Percentiles rank a stretch among this genome's conserved stretches.
Conservation (phyloP, 345 rosid species). For the Camelina sativa region DNA sequence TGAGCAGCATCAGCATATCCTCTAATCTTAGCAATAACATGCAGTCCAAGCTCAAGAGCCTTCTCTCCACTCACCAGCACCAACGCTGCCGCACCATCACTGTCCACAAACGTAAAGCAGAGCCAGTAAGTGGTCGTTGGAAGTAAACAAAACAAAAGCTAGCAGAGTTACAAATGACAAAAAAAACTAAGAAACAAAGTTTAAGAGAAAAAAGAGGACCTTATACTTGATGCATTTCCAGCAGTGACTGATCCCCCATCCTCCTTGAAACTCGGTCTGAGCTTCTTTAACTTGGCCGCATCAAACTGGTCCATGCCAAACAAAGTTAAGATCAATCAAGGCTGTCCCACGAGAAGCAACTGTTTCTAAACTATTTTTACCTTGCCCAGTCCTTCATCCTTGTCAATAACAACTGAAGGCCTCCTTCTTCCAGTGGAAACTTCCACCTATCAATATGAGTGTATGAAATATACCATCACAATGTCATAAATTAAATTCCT, state of each 20-base stretch:
- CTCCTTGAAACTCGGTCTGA: slow-evolving; percentile 85
- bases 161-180: slow-evolving; percentile 11
- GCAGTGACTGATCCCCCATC: slow-evolving; percentile 93
- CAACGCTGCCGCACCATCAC: slow-evolving; percentile 98
- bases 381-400: slow-evolving; percentile 89
- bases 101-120: slow-evolving; percentile 44
- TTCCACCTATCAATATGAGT: slow-evolving; percentile 65
- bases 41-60: slow-evolving; percentile 75
- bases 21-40: slow-evolving; percentile 76
- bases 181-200: not conserved
- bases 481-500: slow-evolving; percentile 14
- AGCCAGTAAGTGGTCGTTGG: slow-evolving; percentile 1
- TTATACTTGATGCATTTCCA: slow-evolving; percentile 96
- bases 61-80: slow-evolving; percentile 92
- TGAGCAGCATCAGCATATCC: slow-evolving; percentile 98
- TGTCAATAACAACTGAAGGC: slow-evolving; percentile 60
- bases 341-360: slow-evolving; percentile 3
- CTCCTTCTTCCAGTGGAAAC: slow-evolving; percentile 84
- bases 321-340: slow-evolving; percentile 9
- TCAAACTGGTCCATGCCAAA: slow-evolving; percentile 64
- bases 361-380: slow-evolving; percentile 44
- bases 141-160: slow-evolving; percentile 11
- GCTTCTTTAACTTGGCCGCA: slow-evolving; percentile 76
- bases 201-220: slow-evolving; percentile 50
- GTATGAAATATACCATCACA: slow-evolving; percentile 18